These are phyloP conservation scores for Rhodotorula toruloides DNA, from an alignment of 768 basidiomycete genomes.

Conservation along the genomic window DNA sequence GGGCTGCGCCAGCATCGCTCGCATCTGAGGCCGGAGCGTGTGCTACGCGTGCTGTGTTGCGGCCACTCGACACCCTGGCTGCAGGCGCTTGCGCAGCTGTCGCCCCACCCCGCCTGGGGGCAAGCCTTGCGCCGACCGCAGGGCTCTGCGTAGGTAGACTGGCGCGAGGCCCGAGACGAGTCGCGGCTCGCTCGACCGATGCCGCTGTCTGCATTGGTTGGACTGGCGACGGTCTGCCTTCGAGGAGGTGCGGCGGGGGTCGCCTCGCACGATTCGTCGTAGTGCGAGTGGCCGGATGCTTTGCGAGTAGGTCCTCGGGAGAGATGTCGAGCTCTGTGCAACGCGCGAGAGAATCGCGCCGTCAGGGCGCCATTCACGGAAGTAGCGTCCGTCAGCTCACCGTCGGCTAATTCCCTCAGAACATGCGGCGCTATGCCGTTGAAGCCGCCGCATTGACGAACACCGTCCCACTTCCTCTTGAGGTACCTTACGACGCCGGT, in stretches of 20 bases:
- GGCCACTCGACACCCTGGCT: too few species aligned
- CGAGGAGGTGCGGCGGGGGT: neutral
- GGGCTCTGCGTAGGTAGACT: too few species aligned
- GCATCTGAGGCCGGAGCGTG: too few species aligned
- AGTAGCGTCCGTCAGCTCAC: too few species aligned
- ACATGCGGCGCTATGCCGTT: slow-evolving; percentile 78
- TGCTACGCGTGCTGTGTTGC: too few species aligned
- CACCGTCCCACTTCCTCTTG: slow-evolving; percentile 67
- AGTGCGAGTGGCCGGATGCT: neutral
- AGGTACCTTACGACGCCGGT: slow-evolving; percentile 68
- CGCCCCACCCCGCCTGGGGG: too few species aligned
- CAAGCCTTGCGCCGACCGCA: too few species aligned
- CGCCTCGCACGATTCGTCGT: neutral
- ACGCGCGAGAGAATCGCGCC: neutral
- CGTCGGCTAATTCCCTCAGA: slow-evolving; percentile 75
- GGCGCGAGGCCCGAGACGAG: too few species aligned
- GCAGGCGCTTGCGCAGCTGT: too few species aligned
- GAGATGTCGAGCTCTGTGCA: slow-evolving; percentile 66
- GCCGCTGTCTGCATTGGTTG: neutral
- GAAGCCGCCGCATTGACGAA: slow-evolving; percentile 74
- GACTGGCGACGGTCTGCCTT: neutral
- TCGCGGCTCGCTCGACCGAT: neutral
- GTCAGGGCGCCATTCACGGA: too few species aligned
- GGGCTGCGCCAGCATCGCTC: too few species aligned
- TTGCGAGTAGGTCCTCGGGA: slow-evolving; percentile 63